Base-by-base conservation (phyloP, 768 basidiomycete species). In the Mycena epipterygia region DNA sequence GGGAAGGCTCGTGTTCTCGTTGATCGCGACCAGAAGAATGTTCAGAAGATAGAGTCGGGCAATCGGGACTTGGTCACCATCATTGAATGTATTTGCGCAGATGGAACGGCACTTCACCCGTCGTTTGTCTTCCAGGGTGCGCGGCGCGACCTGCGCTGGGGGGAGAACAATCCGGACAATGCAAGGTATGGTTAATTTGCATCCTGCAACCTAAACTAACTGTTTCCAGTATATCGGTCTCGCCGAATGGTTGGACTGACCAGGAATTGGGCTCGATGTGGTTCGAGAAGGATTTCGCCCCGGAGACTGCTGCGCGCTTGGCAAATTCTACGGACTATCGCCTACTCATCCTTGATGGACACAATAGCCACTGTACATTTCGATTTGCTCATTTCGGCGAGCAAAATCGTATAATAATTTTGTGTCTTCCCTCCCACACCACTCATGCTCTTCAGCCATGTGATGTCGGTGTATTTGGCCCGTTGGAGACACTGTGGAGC, bases 21-120 rank as follows among this genome's bases (percentile, higher is more conserved):
- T 56, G 61, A 70, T 29, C 71, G 75, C 2, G 66, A 73, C 11
- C 59, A 76, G 30, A 61, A 69, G 5, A 46, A 42, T 0, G 66
- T 71, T 19, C 80, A 82, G 60, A 67, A 74, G 25, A 64, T 77
- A 12, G 65, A 72, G 11, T 79, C 76, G 68, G 80, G 70, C 12
- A 79, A 82, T 39, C 80, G 82, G 3, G 84, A 88, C 70, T 78
- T 86, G 2, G 81, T 88, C 17, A 88, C 86, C 0, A 74, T 87
- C 32, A 82, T 89, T 44, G 84, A 88, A 70, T 78, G 79, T 59
- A 73, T 85, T 7, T 84, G 81, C 57, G 83, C 87, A 17, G 84
- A 85, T 78, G 85, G 87, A 11, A 68, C 75, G 4, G 75, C 74
- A 12, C 55, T 85, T 5, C 72, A 56, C 16, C 84, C 86, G 7